A percentile compares a stretch with the other conserved stretches of the same genome.
Conservation (phyloP, 2,329 filamentous ascomycete genomes). For the Talaromyces rugulosus region DNA sequence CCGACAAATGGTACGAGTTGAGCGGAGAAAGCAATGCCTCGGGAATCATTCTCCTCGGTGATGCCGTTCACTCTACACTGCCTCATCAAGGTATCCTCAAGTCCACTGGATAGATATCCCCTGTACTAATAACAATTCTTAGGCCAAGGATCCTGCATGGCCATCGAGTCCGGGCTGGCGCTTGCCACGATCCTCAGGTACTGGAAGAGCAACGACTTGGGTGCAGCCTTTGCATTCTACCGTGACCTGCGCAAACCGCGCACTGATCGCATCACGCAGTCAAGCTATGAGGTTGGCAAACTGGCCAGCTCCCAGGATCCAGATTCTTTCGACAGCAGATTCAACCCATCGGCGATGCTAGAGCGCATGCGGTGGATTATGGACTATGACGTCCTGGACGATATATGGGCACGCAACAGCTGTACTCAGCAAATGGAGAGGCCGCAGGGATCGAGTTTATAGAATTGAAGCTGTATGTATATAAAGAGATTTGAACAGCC, state of each 20-base stretch:
- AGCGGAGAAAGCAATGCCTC: slow-evolving; percentile 19
- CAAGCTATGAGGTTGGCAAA: slow-evolving; percentile 33
- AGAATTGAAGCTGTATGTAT: background rate
- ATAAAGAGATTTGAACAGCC: background rate
- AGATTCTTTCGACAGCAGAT: slow-evolving; percentile 23
- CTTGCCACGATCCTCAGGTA: slow-evolving; percentile 24
- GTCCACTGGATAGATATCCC: no score
- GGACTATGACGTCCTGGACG: slow-evolving; percentile 31
- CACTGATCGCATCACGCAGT: slow-evolving; percentile 30
- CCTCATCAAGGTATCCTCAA: slow-evolving; percentile 26
- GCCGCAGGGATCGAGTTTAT: background rate
- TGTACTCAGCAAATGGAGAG: background rate
- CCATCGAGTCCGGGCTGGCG: slow-evolving; percentile 31
- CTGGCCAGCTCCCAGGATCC: slow-evolving; percentile 31
- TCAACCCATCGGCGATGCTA: slow-evolving; percentile 23
- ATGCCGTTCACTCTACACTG: slow-evolving; percentile 32
- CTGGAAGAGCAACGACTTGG: slow-evolving; percentile 19
- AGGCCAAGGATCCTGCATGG: slow-evolving; percentile 33
- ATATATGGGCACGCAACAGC: slow-evolving; percentile 22
- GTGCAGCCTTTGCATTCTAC: slow-evolving; percentile 30
- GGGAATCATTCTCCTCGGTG: slow-evolving; percentile 28
- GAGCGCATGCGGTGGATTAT: slow-evolving; percentile 36
- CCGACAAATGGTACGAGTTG: slow-evolving; percentile 28
- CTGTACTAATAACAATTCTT: background rate
- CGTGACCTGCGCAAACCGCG: slow-evolving; percentile 33